Base-by-base conservation (phyloP, 2,329 filamentous ascomycete genomes). In the Pseudogymnoascus sp. region DNA sequence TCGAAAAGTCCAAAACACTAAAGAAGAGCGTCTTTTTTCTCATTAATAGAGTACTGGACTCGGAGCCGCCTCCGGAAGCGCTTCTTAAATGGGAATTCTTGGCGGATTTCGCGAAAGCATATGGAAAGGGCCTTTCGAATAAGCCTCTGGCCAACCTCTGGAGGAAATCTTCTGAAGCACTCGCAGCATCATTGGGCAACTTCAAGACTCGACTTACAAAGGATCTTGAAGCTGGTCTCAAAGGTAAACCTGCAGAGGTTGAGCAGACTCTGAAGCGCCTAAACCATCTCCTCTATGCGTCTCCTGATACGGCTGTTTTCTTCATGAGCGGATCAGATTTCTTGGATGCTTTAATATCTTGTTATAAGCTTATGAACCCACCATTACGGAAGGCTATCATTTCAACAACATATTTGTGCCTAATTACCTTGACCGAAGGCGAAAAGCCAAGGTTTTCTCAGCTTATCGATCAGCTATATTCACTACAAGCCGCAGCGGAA, bases 311-410 rank as follows among this genome's bases (percentile, higher is more conserved):
- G 0, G 81, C 81, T 18, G 74, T 77, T 1, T 77, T 89, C 66
- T 86, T 96, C 67, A 82, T 96, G 67, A 88, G 88, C 0, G 93
- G 93, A 1, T 91, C 89, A 58, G 93, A 97, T 73, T 93, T 94
- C 67, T 74, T 96, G 18, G 93, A 97, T 71, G 84, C 88, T 0
- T 78, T 96, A 11, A 77, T 84, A 37, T 76, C 76, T 58, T 85
- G 85, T 64, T 92, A 87, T 72, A 79, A 77, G 57, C 80, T 86
- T 62, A 85, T 83, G 72, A 83, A 86, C 61, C 80, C 82, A 16
- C 79, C 80, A 0, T 68, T 91, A 43, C 83, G 86, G 62, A 88
- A 83, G 64, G 80, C 82, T 14, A 81, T 96, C 30, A 79, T 92
- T 54, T 84, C 88, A 1, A 87, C 88, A 3, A 77, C 84, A 11